Conservation (phyloP, 2,329 filamentous ascomycete species). For the Onygenales sp. region DNA sequence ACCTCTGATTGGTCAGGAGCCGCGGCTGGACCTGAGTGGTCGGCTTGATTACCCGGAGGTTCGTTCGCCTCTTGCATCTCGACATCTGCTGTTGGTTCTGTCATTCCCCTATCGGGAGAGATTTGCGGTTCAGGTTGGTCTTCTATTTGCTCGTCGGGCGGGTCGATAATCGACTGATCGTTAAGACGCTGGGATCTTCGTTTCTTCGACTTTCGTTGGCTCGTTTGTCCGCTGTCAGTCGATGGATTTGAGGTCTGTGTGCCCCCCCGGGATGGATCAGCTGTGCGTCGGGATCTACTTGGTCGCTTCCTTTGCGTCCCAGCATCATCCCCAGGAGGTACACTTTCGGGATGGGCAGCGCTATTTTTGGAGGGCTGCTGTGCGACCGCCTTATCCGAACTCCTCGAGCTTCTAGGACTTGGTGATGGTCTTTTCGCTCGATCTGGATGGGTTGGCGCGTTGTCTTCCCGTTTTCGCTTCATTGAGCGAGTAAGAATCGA, state of each 20-base stretch:
- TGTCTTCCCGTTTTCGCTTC: conserved; percentile 19
- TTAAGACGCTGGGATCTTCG: conserved; percentile 22
- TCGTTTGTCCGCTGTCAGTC: not conserved
- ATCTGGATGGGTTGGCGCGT: not conserved
- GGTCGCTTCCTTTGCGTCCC: not conserved
- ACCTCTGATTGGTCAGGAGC: conserved; percentile 11
- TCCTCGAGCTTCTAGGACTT: not conserved
- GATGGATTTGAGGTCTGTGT: not conserved
- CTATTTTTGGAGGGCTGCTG: not conserved
- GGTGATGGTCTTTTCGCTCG: conserved; percentile 2
- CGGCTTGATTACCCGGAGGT: not conserved
- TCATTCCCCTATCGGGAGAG: not conserved
- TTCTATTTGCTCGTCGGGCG: not conserved
- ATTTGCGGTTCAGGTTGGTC: not conserved
- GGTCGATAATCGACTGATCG: conserved; percentile 11
- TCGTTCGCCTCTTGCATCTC: not conserved
- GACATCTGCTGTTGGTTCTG: not conserved
- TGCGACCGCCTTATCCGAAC: not conserved
- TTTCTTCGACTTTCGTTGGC: conserved; percentile 18
- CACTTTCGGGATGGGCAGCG: not conserved
- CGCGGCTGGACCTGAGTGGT: not conserved
- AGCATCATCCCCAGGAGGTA: not conserved
- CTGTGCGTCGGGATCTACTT: not conserved
- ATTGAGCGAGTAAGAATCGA: conserved; percentile 13
- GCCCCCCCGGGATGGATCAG: conserved; percentile 12